phyloP scores from a whole-genome alignment of 306 rosid genomes.

The Luffa acutangula region DNA sequence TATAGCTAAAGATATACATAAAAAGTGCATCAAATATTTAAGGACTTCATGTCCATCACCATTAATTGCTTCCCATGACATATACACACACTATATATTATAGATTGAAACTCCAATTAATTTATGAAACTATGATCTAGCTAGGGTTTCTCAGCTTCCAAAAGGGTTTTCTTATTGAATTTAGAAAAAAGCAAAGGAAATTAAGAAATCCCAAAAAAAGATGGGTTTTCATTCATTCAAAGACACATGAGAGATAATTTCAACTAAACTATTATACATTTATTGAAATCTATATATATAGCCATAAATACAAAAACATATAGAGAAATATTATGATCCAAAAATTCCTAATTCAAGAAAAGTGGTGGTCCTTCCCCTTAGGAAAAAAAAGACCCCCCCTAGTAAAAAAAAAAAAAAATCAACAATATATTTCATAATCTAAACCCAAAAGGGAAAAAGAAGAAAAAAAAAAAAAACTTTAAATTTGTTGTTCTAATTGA shows the following conservation, averaged over 20 bases:
- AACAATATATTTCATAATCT: conserved; percentile 12
- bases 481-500: neutral
- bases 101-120: neutral
- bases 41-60: neutral
- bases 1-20: neutral
- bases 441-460: neutral
- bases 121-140: neutral
- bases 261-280: neutral
- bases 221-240: neutral
- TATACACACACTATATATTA: neutral
- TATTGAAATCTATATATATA: neutral
- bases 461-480: neutral
- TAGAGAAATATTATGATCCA: neutral
- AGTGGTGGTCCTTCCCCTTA: conserved; percentile 7
- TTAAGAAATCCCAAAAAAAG: neutral
- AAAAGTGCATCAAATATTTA: neutral
- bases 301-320: neutral
- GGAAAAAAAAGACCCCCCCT: neutral
- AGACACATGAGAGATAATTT: neutral
- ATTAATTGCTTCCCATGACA: neutral
- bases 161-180: neutral
- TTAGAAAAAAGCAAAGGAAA: neutral
- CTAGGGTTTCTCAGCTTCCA: neutral
- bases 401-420: neutral
- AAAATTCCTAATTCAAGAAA: conserved; percentile 1